Conservation (phyloP, 306 rosid species). For the Pachyrhizus erosus region DNA sequence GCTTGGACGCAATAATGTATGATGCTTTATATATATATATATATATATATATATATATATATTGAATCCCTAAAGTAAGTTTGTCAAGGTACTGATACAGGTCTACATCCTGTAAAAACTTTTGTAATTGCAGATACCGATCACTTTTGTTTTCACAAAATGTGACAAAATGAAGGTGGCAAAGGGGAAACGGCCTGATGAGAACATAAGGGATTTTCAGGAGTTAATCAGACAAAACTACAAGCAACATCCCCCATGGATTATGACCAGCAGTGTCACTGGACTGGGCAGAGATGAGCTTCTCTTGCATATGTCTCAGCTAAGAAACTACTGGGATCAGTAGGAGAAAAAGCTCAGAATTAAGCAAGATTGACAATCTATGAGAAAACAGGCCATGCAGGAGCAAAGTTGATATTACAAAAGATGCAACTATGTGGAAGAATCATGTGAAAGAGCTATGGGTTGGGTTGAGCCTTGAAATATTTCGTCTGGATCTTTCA, state of each 20-base stretch:
- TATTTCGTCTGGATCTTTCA: slow-evolving; percentile 30
- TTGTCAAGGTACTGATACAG: slow-evolving; percentile 12
- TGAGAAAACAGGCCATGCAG: not conserved
- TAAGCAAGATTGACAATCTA: slow-evolving; percentile 17
- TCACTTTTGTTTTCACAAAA: slow-evolving; percentile 90
- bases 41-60: slow-evolving; percentile 28
- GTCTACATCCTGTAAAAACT: not conserved
- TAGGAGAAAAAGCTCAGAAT: slow-evolving; percentile 25
- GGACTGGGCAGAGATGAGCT: slow-evolving; percentile 91
- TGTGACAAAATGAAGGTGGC: slow-evolving; percentile 80
- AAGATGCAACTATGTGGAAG: slow-evolving; percentile 31
- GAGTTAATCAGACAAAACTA: slow-evolving; percentile 74
- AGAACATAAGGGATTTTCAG: slow-evolving; percentile 79
- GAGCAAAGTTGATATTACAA: slow-evolving; percentile 19
- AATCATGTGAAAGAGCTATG: slow-evolving; percentile 21
- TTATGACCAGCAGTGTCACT: slow-evolving; percentile 92
- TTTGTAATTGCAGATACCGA: slow-evolving; percentile 68
- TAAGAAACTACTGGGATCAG: slow-evolving; percentile 93
- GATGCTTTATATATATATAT: slow-evolving; percentile 31
- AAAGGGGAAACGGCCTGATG: slow-evolving; percentile 84
- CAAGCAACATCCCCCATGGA: slow-evolving; percentile 84
- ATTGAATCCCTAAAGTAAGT: not conserved
- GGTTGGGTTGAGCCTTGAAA: not conserved
- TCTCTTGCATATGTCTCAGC: slow-evolving; percentile 85
- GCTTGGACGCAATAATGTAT: slow-evolving; percentile 70